A percentile compares a stretch with the other conserved stretches of the same genome.
These are phyloP conservation scores for Murraya koenigii DNA, from an alignment of 345 rosid species.

Conservation along the genomic window DNA sequence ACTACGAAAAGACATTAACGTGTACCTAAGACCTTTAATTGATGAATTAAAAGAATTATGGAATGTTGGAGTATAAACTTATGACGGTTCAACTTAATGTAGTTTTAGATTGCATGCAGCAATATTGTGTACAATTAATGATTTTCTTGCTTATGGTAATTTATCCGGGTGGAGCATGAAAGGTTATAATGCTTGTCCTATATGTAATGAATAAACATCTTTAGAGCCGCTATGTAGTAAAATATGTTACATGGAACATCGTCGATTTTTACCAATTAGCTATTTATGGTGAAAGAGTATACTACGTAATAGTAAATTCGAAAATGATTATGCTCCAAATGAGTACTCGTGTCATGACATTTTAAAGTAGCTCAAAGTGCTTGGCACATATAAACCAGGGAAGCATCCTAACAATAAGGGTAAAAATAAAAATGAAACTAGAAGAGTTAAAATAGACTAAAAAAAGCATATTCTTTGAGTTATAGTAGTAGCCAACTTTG, in stretches of 20 bases:
- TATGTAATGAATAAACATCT: background rate
- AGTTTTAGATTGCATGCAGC: background rate
- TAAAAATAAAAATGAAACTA: background rate
- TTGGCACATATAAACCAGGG: background rate
- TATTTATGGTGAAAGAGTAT: background rate
- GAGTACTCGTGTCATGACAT: background rate
- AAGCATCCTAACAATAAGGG: background rate
- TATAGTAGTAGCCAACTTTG: no score
- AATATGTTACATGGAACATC: background rate
- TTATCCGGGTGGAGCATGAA: background rate
- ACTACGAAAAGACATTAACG: background rate
- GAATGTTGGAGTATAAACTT: constrained; percentile 4
- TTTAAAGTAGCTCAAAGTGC: background rate
- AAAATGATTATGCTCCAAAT: background rate
- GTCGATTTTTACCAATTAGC: background rate
- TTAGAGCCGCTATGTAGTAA: background rate
- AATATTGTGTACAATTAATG: constrained; percentile 4
- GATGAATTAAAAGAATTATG: constrained; percentile 5
- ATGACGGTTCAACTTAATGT: background rate
- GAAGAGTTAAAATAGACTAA: no score
- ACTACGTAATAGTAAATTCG: background rate
- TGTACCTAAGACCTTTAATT: background rate
- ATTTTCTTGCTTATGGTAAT: background rate
- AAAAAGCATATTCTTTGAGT: no score
- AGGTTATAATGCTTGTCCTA: background rate